Percentiles rank a stretch among this genome's conserved stretches.
Evolutionary conservation across 371 early-diverging fungal species (phyloP).

Genomic region (Sporodiniella umbellata): DNA sequence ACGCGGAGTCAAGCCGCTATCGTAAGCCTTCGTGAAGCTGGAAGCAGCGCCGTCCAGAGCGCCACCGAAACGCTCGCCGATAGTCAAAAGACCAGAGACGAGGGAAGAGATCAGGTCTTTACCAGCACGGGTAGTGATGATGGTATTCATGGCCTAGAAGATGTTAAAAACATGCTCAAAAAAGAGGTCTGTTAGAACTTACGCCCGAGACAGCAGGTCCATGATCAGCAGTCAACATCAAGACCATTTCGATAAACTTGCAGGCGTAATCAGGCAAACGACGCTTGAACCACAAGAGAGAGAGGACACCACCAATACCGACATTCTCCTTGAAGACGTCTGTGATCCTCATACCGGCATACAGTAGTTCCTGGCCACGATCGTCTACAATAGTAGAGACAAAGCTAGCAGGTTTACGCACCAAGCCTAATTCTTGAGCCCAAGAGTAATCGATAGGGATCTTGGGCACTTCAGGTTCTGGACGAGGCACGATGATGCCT

Average conservation of each 20-base stretch:
- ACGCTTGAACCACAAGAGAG: conserved; percentile 97
- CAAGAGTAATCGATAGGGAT: conserved; percentile 98
- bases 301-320: conserved; percentile 96
- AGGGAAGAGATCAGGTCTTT: conserved; percentile 95
- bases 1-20: conserved; percentile 83
- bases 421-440: conserved; percentile 98
- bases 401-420: conserved; percentile 97
- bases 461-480: conserved; percentile 96
- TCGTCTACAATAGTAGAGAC: conserved; percentile 98
- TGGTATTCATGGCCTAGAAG: conserved; percentile 92
- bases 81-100: conserved; percentile 92
- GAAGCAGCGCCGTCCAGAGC: conserved; percentile 96
- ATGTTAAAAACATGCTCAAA: not conserved
- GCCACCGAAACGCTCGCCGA: conserved; percentile 96
- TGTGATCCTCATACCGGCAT: conserved; percentile 97
- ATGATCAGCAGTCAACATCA: conserved; percentile 98
- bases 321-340: conserved; percentile 97
- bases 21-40: conserved; percentile 86
- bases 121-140: conserved; percentile 97
- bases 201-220: conserved; percentile 77
- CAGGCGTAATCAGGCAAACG: conserved; percentile 92
- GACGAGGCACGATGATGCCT: conserved; percentile 63
- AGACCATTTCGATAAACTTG: conserved; percentile 98
- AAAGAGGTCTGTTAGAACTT: conserved; percentile 13
- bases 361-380: conserved; percentile 97